These are phyloP conservation scores for Rubia peregrina DNA, from an alignment of 305 asterid species.

Conservation along the genomic window DNA sequence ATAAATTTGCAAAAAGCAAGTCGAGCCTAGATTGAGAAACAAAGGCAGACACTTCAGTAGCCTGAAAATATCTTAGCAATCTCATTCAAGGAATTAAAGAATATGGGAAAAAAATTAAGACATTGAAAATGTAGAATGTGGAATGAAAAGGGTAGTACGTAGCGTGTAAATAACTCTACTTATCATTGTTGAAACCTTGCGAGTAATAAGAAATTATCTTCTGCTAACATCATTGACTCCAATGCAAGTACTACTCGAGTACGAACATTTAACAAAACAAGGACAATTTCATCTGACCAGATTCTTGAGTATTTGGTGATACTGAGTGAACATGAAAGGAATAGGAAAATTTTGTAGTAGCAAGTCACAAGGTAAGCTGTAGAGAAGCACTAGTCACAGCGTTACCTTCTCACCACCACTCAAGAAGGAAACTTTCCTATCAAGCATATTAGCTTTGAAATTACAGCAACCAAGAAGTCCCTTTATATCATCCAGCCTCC, in stretches of 20 bases:
- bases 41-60: neutral
- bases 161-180: neutral
- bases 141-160: neutral
- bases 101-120: neutral
- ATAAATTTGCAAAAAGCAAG: constrained; percentile 98
- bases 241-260: neutral
- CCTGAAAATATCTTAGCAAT: neutral
- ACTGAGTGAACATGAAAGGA: neutral
- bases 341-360: neutral
- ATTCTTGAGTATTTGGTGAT: neutral
- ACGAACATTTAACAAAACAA: neutral
- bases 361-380: neutral
- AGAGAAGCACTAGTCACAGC: neutral
- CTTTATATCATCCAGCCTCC: constrained; percentile 94
- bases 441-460: constrained; percentile 92
- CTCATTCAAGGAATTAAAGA: neutral
- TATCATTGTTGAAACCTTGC: neutral
- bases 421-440: constrained; percentile 81
- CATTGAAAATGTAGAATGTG: neutral
- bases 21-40: constrained; percentile 53
- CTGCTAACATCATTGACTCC: neutral
- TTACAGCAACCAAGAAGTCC: constrained; percentile 94
- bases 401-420: constrained; percentile 99
- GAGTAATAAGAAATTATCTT: neutral
- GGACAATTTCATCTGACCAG: neutral